Percentiles rank a stretch among this genome's conserved stretches.
These are phyloP conservation scores for Akanthomyces muscarius DNA, from an alignment of 2,329 filamentous ascomycete genomes.

Conservation along the genomic window DNA sequence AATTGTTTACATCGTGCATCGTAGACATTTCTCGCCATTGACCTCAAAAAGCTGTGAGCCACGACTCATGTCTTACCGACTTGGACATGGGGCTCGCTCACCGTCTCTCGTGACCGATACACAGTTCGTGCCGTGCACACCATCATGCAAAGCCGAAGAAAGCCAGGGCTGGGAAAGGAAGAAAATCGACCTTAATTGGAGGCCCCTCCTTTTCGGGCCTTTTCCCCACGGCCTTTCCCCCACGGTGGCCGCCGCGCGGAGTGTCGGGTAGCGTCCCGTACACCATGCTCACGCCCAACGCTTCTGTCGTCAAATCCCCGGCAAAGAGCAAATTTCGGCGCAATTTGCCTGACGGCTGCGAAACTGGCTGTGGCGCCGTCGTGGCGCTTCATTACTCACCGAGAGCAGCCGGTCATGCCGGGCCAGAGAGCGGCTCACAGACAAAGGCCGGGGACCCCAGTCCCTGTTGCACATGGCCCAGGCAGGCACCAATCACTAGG, in stretches of 20 bases:
- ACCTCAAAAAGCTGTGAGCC: not conserved
- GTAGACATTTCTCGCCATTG: not conserved
- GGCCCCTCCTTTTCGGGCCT: slow-evolving; percentile 13
- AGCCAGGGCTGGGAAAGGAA: not conserved
- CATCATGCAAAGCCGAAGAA: not conserved
- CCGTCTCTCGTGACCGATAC: not conserved
- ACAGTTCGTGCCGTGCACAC: not conserved
- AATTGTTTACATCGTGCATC: not conserved
- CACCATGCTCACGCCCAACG: not conserved
- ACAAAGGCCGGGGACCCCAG: not conserved
- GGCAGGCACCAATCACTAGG: too few relatives aligned
- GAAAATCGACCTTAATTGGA: not conserved
- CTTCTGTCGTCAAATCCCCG: slow-evolving; percentile 1
- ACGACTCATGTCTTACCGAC: not conserved
- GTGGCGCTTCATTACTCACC: not conserved
- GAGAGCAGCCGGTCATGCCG: not conserved
- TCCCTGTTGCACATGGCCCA: not conserved
- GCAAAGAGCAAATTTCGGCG: not conserved
- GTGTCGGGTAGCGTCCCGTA: slow-evolving; percentile 8
- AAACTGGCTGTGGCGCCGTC: not conserved
- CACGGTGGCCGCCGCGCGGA: not conserved
- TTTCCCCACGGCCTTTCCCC: slow-evolving; percentile 7
- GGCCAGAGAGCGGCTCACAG: not conserved
- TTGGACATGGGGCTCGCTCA: not conserved
- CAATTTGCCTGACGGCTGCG: not conserved